Conservation (phyloP, 495 filamentous ascomycete genomes). For the Aspergillus ellipticus region DNA sequence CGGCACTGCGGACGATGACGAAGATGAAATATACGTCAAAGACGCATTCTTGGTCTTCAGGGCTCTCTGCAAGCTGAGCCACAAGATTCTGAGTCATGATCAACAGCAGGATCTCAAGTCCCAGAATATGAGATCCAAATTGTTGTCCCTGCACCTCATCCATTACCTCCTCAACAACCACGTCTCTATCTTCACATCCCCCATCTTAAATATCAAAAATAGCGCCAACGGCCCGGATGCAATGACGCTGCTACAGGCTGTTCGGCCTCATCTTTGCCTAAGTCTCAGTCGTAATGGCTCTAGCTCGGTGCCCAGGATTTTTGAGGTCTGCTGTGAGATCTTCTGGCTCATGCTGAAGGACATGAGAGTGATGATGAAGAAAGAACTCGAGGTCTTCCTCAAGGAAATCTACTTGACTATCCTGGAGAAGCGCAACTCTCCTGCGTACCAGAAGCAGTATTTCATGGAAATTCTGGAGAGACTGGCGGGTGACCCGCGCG, state of each 20-base stretch:
- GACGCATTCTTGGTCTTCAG: slow-evolving; percentile 97
- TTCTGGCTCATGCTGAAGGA: slow-evolving; percentile 96
- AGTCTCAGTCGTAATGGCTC: slow-evolving; percentile 92
- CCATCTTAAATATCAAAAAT: slow-evolving; percentile 82
- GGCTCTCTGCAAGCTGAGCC: slow-evolving; percentile 95
- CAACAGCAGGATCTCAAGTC: slow-evolving; percentile 89
- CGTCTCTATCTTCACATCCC: slow-evolving; percentile 79
- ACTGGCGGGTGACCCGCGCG: slow-evolving; percentile 78
- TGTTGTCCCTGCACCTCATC: slow-evolving; percentile 90
- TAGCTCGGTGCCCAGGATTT: slow-evolving; percentile 84
- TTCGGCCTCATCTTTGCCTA: slow-evolving; percentile 92
- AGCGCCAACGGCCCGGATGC: slow-evolving; percentile 80
- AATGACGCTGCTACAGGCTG: slow-evolving; percentile 88
- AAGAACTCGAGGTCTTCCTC: slow-evolving; percentile 96
- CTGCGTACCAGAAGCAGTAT: slow-evolving; percentile 85
- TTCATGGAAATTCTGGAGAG: slow-evolving; percentile 83
- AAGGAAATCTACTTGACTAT: slow-evolving; percentile 97
- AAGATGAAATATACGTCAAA: slow-evolving; percentile 93
- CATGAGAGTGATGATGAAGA: slow-evolving; percentile 93
- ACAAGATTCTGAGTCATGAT: slow-evolving; percentile 81
- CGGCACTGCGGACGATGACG: slow-evolving; percentile 73
- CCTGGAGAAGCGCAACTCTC: slow-evolving; percentile 80
- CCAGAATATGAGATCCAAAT: slow-evolving; percentile 94
- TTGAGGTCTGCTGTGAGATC: slow-evolving; percentile 94
- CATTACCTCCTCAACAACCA: slow-evolving; percentile 93